Percentiles rank a stretch among this genome's conserved stretches.
phyloP scores from a whole-genome alignment of 768 basidiomycete species.

The Austroboletus festivus region DNA sequence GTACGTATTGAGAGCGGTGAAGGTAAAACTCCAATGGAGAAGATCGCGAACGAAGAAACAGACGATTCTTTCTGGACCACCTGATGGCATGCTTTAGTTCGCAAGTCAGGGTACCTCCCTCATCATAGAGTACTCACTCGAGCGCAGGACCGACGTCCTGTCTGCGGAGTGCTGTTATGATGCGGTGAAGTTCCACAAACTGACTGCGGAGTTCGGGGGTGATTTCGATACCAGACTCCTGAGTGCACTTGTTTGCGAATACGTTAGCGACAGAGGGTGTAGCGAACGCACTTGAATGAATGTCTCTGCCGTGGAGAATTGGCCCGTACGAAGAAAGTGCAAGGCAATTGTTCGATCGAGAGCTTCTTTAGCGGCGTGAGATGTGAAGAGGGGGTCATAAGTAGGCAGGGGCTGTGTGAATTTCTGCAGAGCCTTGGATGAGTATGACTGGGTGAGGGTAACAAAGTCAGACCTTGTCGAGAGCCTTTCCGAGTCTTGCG shows the following conservation, averaged over 20 bases:
- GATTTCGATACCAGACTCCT: conserved; percentile 71
- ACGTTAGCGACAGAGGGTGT: conserved; percentile 3
- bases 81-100: conserved; percentile 38
- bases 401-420: conserved; percentile 59
- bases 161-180: conserved; percentile 61
- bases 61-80: conserved; percentile 70
- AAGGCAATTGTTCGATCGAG: conserved; percentile 69
- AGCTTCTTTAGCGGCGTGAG: conserved; percentile 53
- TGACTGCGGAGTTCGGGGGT: conserved; percentile 46
- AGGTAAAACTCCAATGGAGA: conserved; percentile 88
- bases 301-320: conserved; percentile 71
- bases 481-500: conserved; percentile 73
- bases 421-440: conserved; percentile 41
- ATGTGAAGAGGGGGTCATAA: conserved; percentile 65
- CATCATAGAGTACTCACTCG: conserved; percentile 44
- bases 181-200: conserved; percentile 69
- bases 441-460: neutral
- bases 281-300: conserved; percentile 59
- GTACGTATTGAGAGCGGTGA: conserved; percentile 87
- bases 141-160: conserved; percentile 76
- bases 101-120: neutral
- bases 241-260: neutral
- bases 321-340: conserved; percentile 79
- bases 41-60: conserved; percentile 62
- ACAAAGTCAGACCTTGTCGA: conserved; percentile 75